Percentiles rank a stretch among this genome's conserved stretches.
Evolutionary conservation across 2,329 filamentous ascomycete genomes (phyloP).

Genomic region (Cytospora paraplurivora): DNA sequence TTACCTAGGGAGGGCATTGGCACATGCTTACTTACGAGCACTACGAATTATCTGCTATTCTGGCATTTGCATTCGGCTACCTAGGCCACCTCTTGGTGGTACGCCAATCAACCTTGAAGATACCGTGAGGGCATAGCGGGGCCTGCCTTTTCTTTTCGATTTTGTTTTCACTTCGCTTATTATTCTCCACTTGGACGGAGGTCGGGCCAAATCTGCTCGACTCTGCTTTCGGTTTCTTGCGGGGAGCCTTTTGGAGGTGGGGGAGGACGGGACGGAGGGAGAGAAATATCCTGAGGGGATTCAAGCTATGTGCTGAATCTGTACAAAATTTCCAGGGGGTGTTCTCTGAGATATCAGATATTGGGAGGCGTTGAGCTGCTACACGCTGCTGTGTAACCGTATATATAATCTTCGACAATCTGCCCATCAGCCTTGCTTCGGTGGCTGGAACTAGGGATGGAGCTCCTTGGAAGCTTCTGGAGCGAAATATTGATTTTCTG

Average conservation of each 20-base stretch:
- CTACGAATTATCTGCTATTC: constrained; percentile 27
- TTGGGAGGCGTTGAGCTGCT: background rate
- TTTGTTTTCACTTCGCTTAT: background rate
- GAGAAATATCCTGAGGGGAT: background rate
- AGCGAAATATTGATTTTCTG: constrained; percentile 27
- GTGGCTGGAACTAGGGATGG: constrained; percentile 3
- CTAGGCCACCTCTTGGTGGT: constrained; percentile 18
- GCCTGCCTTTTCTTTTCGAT: constrained; percentile 21
- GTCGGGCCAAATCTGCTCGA: background rate
- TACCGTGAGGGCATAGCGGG: constrained; percentile 29
- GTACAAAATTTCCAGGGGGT: constrained; percentile 18
- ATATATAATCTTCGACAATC: constrained; percentile 27
- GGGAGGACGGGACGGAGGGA: too few relatives aligned
- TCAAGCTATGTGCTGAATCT: constrained; percentile 11
- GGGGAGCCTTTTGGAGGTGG: constrained; percentile 5
- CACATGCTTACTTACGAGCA: constrained; percentile 23
- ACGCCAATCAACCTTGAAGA: constrained; percentile 23
- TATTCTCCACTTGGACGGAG: constrained; percentile 3
- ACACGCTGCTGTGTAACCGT: constrained; percentile 16
- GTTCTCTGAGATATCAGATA: constrained; percentile 10
- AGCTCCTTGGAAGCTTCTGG: constrained; percentile 20
- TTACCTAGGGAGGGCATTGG: constrained; percentile 20
- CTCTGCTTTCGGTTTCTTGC: background rate
- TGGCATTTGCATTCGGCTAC: constrained; percentile 27
- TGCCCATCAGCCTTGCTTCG: constrained; percentile 7